Percentiles rank a stretch among this genome's conserved stretches.
These are phyloP conservation scores for Patellifolia procumbens DNA, from an alignment of 179 eudicot species.

Conservation along the genomic window DNA sequence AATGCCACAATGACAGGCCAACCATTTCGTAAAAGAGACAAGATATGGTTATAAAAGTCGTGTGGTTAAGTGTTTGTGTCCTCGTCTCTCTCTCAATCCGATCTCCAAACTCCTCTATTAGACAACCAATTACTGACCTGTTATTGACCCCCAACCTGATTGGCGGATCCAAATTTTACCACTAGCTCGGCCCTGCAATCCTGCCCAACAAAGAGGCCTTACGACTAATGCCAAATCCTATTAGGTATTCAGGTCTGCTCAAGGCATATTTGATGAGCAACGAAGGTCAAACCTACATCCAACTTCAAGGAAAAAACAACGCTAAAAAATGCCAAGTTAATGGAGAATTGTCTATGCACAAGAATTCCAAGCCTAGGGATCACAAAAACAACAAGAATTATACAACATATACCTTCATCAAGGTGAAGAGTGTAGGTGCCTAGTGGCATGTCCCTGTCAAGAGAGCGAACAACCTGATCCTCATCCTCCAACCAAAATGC, in stretches of 20 bases:
- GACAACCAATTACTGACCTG: neutral
- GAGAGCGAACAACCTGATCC: slow-evolving; percentile 64
- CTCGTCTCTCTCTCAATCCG: too few relatives aligned
- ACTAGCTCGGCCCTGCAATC: too few relatives aligned
- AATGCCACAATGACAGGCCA: too few relatives aligned
- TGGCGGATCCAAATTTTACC: too few relatives aligned
- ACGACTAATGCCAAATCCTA: neutral
- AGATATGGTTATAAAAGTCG: too few relatives aligned
- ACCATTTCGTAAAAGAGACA: too few relatives aligned
- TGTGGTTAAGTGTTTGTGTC: too few relatives aligned
- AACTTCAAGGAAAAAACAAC: neutral
- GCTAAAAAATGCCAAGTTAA: neutral
- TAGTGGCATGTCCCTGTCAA: slow-evolving; percentile 90
- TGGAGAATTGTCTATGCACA: too few relatives aligned
- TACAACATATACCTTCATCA: slow-evolving; percentile 60
- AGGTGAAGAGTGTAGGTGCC: slow-evolving; percentile 78
- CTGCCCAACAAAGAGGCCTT: too few relatives aligned
- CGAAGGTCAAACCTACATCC: neutral
- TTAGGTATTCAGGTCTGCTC: neutral
- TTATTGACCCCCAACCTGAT: neutral
- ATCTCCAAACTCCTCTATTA: neutral
- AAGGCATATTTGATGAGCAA: neutral
- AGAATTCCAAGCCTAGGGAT: neutral
- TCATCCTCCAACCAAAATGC: slow-evolving; percentile 97
- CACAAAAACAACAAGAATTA: neutral